Evolutionary conservation across 805 yeast genomes (phyloP).

Genomic region (Martiniozyma abietophila): DNA sequence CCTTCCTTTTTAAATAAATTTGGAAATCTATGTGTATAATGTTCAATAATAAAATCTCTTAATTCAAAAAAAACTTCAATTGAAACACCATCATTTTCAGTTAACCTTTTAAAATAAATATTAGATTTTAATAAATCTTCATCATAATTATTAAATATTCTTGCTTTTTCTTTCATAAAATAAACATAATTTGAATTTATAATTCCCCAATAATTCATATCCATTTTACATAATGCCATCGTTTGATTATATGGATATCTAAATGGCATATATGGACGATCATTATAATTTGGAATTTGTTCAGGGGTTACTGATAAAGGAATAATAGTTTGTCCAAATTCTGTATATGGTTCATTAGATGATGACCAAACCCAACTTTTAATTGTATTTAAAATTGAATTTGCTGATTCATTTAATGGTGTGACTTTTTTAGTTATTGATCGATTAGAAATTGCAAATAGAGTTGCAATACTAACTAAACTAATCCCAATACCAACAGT

Average conservation of each 20-base stretch:
- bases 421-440: conserved; percentile 9
- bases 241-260: conserved; percentile 48
- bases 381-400: no score
- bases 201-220: conserved; percentile 43
- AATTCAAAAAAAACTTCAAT: conserved; percentile 34
- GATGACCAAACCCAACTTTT: no score
- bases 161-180: conserved; percentile 33
- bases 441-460: conserved; percentile 5
- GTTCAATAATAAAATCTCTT: conserved; percentile 33
- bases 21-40: conserved; percentile 36
- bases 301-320: conserved; percentile 16
- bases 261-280: conserved; percentile 45
- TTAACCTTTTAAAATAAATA: conserved; percentile 27
- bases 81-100: conserved; percentile 22
- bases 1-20: conserved; percentile 30
- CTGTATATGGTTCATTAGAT: no score
- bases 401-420: no score
- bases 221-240: conserved; percentile 40
- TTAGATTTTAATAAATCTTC: conserved; percentile 21
- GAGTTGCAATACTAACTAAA: no score
- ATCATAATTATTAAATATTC: conserved; percentile 33
- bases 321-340: conserved; percentile 12
- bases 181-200: conserved; percentile 37
- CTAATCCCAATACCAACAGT: no score
- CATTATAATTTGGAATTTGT: conserved; percentile 16